Conservation (phyloP, 805 yeast genomes). For the Saturnispora silvae region DNA sequence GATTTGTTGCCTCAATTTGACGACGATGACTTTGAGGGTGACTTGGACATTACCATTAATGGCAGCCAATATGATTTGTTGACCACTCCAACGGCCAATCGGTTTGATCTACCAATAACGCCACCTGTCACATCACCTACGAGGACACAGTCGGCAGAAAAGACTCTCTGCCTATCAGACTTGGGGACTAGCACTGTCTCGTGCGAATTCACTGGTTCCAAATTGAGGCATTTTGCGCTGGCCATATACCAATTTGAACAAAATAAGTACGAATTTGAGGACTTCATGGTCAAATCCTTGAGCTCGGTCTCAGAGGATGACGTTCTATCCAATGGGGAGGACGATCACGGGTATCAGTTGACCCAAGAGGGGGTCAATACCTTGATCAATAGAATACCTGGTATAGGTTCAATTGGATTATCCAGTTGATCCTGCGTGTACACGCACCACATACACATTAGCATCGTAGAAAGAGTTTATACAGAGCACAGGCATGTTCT, state of each 20-base stretch:
- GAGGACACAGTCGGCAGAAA: too few relatives aligned
- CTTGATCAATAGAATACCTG: background rate
- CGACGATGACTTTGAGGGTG: conserved; percentile 6
- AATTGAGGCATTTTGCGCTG: conserved; percentile 7
- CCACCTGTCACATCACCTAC: too few relatives aligned
- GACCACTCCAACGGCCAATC: too few relatives aligned
- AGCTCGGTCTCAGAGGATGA: background rate
- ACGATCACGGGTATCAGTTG: background rate
- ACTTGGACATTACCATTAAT: background rate
- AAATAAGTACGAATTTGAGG: background rate
- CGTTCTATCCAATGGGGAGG: background rate
- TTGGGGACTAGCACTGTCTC: background rate
- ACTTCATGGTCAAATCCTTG: background rate
- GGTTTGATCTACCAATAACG: too few relatives aligned
- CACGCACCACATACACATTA: too few relatives aligned
- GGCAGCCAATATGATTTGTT: background rate
- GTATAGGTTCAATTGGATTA: background rate
- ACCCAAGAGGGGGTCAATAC: background rate
- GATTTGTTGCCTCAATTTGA: conserved; percentile 6
- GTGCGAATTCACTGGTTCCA: background rate
- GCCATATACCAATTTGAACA: conserved; percentile 10
- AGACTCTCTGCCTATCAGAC: background rate
- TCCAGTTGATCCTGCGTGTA: too few relatives aligned
- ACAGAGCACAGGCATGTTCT: too few relatives aligned
- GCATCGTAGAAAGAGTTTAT: background rate